phyloP scores from a whole-genome alignment of 2,329 filamentous ascomycete genomes.

The Sporothrix humicola region DNA sequence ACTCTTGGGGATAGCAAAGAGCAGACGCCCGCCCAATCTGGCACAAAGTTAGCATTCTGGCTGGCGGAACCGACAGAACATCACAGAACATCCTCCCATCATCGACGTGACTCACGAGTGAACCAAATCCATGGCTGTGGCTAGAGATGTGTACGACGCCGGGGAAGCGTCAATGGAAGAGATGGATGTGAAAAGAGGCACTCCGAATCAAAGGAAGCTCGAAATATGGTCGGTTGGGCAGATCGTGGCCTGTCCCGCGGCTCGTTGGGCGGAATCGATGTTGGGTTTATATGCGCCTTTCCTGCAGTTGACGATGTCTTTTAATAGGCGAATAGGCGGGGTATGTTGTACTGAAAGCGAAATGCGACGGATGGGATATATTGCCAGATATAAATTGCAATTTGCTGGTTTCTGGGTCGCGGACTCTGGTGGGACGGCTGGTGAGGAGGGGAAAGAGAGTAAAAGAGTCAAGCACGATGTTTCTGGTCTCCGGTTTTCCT shows the following conservation, averaged over 20 bases:
- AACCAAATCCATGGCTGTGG: slow-evolving; percentile 56
- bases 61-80: slow-evolving; percentile 7
- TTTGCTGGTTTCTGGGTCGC: slow-evolving; percentile 5
- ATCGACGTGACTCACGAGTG: slow-evolving; percentile 53
- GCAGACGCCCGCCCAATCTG: slow-evolving; percentile 87
- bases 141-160: neutral
- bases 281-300: slow-evolving; percentile 23
- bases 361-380: neutral
- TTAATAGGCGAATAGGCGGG: slow-evolving; percentile 17
- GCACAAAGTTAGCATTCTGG: slow-evolving; percentile 44
- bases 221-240: neutral
- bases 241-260: neutral
- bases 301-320: slow-evolving; percentile 15
- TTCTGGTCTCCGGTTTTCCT: neutral
- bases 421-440: neutral
- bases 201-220: slow-evolving; percentile 10
- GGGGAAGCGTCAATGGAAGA: slow-evolving; percentile 20
- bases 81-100: neutral
- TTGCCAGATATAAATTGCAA: slow-evolving; percentile 2
- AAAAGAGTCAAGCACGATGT: neutral
- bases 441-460: neutral
- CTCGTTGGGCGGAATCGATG: slow-evolving; percentile 22
- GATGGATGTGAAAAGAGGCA: neutral
- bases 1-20: slow-evolving; percentile 99
- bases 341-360: slow-evolving; percentile 11